Conservation (phyloP, 164 flowering plant species). For the Pachysandra terminalis region DNA sequence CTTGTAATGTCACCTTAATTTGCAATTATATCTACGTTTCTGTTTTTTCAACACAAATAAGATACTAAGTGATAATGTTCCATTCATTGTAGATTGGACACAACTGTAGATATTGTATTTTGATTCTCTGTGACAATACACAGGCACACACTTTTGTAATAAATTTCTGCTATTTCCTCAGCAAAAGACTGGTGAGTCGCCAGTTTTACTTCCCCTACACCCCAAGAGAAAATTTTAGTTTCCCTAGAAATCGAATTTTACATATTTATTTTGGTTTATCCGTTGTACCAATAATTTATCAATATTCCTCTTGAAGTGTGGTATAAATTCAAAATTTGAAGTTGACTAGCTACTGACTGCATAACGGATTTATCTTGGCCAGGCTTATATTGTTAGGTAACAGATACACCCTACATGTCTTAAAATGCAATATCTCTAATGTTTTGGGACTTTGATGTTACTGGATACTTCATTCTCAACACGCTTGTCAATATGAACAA, state of each 20-base stretch:
- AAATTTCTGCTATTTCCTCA: no score
- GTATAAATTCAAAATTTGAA: neutral
- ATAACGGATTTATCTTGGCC: neutral
- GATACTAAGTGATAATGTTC: neutral
- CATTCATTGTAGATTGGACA: neutral
- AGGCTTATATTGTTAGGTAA: neutral
- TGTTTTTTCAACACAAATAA: no score
- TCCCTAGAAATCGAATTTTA: neutral
- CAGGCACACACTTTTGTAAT: no score
- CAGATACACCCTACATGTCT: neutral
- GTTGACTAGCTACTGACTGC: neutral
- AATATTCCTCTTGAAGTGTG: no score
- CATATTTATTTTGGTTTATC: neutral
- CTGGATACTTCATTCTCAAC: neutral
- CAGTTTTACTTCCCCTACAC: neutral
- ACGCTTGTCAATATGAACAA: neutral
- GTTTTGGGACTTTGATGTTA: neutral
- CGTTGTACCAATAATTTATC: no score
- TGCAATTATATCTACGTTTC: neutral
- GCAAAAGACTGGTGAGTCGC: no score
- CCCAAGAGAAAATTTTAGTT: no score
- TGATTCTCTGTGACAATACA: no score
- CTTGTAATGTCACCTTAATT: neutral
- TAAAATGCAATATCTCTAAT: neutral
- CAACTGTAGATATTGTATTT: no score